Evolutionary conservation across 176 grass and related monocot species (phyloP).

Genomic region (Lolium perenne): DNA sequence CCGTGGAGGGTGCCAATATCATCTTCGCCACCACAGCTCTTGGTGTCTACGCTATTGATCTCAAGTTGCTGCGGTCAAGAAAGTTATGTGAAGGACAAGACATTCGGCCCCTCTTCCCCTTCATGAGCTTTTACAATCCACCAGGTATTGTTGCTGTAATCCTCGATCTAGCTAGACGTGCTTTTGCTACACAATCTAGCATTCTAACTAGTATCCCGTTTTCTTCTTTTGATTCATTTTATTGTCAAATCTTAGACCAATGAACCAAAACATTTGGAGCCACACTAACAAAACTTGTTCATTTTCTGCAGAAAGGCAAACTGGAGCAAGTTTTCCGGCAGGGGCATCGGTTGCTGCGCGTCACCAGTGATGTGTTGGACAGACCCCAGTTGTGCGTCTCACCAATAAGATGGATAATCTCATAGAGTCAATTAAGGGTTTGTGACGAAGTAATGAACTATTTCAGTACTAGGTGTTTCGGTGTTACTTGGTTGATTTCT

Average conservation of each 20-base stretch:
- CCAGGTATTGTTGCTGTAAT: not conserved
- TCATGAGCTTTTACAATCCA: conserved; percentile 29
- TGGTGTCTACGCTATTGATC: conserved; percentile 11
- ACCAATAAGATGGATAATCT: not conserved
- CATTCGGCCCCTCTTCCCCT: not conserved
- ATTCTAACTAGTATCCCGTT: not conserved
- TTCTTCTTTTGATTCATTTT: not conserved
- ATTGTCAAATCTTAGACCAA: not conserved
- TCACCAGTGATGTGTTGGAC: not conserved
- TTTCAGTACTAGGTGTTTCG: not conserved
- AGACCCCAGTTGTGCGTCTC: not conserved
- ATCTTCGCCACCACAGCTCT: not conserved
- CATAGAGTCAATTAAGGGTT: not conserved
- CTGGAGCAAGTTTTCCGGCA: not conserved
- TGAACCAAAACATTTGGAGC: not conserved
- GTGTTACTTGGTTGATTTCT: not conserved
- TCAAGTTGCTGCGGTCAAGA: conserved; percentile 11
- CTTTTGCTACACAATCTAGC: not conserved
- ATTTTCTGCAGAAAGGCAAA: not conserved
- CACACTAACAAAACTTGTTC: not conserved
- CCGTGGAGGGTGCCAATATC: not conserved
- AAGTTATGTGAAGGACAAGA: not conserved
- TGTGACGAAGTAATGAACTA: not conserved
- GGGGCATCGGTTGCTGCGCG: not conserved
- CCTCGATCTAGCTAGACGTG: not conserved